Percentiles rank a stretch among this genome's conserved stretches.
phyloP scores from a whole-genome alignment of 164 flowering plant species.

The Taxillus chinensis region DNA sequence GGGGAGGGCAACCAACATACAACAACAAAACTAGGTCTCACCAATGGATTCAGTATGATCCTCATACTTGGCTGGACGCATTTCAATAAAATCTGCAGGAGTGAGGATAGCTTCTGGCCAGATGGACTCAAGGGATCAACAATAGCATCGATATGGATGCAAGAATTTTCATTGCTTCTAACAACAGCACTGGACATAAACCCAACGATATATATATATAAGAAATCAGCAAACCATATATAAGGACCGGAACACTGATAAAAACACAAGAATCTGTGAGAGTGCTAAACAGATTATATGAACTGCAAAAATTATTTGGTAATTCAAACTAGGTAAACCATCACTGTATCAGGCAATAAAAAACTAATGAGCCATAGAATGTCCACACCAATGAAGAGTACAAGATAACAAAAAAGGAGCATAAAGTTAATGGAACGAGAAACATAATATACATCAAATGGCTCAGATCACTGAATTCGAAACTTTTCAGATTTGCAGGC shows the following conservation, averaged over 20 bases:
- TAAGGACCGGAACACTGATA: not conserved
- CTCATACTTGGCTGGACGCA: conserved; percentile 85
- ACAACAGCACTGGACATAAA: conserved; percentile 61
- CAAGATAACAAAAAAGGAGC: no score
- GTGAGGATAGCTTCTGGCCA: conserved; percentile 80
- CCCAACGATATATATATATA: conserved; percentile 4
- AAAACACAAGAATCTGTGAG: not conserved
- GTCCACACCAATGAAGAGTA: no score
- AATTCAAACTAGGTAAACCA: no score
- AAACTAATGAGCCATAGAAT: no score
- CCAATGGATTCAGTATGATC: conserved; percentile 88
- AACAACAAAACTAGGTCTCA: conserved; percentile 16
- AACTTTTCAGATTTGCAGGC: no score
- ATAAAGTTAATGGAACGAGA: no score
- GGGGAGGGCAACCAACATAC: no score
- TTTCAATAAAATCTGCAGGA: conserved; percentile 58
- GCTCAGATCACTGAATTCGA: no score
- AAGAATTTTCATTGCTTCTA: conserved; percentile 46
- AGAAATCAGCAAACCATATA: not conserved
- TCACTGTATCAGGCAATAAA: no score
- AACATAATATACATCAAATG: no score
- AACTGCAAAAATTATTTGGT: not conserved
- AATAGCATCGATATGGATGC: conserved; percentile 90
- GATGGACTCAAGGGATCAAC: conserved; percentile 86
- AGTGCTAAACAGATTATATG: not conserved